Conservation (phyloP, 1,139 yeast genomes). For the Suhomyces yuchorum region DNA sequence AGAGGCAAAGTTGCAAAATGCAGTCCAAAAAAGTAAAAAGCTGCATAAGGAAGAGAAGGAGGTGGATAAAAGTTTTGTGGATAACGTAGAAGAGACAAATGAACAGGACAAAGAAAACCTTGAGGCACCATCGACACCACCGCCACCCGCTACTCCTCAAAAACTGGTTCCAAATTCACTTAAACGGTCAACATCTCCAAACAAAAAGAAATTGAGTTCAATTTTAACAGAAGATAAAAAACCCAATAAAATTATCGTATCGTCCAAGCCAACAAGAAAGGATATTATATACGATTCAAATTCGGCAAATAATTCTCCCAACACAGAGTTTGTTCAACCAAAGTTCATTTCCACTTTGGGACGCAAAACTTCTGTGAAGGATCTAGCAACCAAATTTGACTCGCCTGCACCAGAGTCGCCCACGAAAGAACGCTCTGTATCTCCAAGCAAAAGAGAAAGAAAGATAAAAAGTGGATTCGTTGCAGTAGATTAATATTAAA, state of each 20-base stretch:
- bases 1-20: conserved; percentile 36
- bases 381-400: conserved; percentile 36
- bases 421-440: conserved; percentile 16
- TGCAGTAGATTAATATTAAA: conserved; percentile 6
- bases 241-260: conserved; percentile 21
- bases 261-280: conserved; percentile 35
- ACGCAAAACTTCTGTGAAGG: conserved; percentile 40
- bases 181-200: conserved; percentile 44
- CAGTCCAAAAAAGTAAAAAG: conserved; percentile 22
- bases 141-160: conserved; percentile 25
- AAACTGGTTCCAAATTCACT: conserved; percentile 27
- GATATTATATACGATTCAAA: conserved; percentile 25
- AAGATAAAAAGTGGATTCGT: conserved; percentile 9
- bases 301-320: conserved; percentile 19
- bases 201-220: conserved; percentile 37
- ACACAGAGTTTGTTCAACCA: conserved; percentile 31
- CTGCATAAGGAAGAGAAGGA: conserved; percentile 2
- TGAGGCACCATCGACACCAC: conserved; percentile 18
- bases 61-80: background rate
- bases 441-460: conserved; percentile 16
- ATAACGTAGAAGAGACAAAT: background rate
- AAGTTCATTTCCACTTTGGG: conserved; percentile 32
- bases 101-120: conserved; percentile 3
- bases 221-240: conserved; percentile 25
- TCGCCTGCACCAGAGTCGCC: conserved; percentile 21